phyloP scores from a whole-genome alignment of 2,329 filamentous ascomycete genomes.

The Aspergillus quadrilineatus region DNA sequence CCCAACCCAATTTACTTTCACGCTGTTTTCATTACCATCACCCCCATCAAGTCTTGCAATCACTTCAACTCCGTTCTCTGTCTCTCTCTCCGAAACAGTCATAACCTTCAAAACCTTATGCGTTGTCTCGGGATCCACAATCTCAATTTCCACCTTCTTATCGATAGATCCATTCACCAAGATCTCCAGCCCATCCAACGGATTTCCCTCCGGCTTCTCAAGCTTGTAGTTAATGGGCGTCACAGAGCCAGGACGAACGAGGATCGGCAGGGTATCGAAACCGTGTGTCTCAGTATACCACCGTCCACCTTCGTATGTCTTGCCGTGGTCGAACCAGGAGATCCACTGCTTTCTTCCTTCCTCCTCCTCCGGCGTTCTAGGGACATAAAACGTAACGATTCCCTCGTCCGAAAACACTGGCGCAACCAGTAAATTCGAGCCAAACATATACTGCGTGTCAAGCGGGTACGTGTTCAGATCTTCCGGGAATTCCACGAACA shows the following conservation, averaged over 20 bases:
- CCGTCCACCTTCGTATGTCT: constrained; percentile 40
- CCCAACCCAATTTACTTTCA: constrained; percentile 25
- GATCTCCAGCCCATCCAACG: constrained; percentile 31
- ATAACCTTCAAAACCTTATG: constrained; percentile 28
- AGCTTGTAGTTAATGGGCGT: constrained; percentile 30
- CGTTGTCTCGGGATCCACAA: constrained; percentile 28
- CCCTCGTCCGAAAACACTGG: constrained; percentile 64
- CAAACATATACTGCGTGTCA: constrained; percentile 74
- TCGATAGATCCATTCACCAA: constrained; percentile 30
- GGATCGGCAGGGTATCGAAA: constrained; percentile 59
- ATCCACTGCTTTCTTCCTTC: constrained; percentile 52
- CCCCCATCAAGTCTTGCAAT: constrained; percentile 19
- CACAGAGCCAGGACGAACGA: constrained; percentile 51
- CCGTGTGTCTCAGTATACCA: constrained; percentile 63
- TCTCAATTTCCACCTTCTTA: constrained; percentile 21
- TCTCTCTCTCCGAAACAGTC: constrained; percentile 9
- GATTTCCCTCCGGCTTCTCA: constrained; percentile 28
- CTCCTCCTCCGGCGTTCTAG: constrained; percentile 49
- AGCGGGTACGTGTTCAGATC: constrained; percentile 67
- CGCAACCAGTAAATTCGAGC: constrained; percentile 61
- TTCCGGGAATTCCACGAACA: constrained; percentile 69
- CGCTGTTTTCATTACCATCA: constrained; percentile 1
- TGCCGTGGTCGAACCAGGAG: constrained; percentile 48
- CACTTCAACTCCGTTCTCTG: constrained; percentile 15
- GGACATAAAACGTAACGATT: constrained; percentile 65